Percentiles rank a stretch among this genome's conserved stretches.
These are phyloP conservation scores for Fusarium verticillioides DNA, from an alignment of 2,329 filamentous ascomycete species.

Conservation along the genomic window DNA sequence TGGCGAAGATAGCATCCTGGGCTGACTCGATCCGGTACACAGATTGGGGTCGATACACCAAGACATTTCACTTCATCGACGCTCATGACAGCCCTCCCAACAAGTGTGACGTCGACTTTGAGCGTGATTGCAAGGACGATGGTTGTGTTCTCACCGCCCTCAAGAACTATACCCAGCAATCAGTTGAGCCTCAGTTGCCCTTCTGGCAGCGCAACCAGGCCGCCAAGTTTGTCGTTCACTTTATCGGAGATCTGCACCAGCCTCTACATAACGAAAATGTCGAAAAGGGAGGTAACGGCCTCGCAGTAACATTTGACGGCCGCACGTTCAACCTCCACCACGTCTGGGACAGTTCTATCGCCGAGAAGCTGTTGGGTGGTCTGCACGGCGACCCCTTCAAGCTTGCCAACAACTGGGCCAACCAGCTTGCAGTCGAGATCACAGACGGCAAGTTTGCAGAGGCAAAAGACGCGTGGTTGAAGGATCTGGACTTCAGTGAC, in stretches of 20 bases:
- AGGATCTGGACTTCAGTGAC: conserved; percentile 65
- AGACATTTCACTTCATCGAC: conserved; percentile 76
- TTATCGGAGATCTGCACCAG: conserved; percentile 77
- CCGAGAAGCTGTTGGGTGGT: conserved; percentile 72
- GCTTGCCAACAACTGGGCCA: conserved; percentile 66
- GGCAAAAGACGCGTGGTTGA: conserved; percentile 64
- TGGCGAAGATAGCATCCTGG: conserved; percentile 74
- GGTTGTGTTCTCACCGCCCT: conserved; percentile 73
- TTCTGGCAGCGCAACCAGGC: conserved; percentile 64
- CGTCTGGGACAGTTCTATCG: conserved; percentile 78
- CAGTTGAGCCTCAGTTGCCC: conserved; percentile 59
- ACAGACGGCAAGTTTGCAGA: conserved; percentile 64
- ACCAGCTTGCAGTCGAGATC: conserved; percentile 65
- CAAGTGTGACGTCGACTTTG: conserved; percentile 66
- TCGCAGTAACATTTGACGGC: conserved; percentile 71
- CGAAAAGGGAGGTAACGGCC: conserved; percentile 73
- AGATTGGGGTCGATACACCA: conserved; percentile 69
- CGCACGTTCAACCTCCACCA: conserved; percentile 73
- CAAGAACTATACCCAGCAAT: conserved; percentile 68
- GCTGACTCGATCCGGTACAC: conserved; percentile 74
- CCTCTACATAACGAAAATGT: conserved; percentile 74
- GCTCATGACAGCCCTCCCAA: conserved; percentile 70
- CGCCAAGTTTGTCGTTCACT: conserved; percentile 75
- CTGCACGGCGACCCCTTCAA: conserved; percentile 60
- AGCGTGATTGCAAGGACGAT: conserved; percentile 69